Evolutionary conservation across 768 basidiomycete genomes (phyloP).

Genomic region (Pleurotus sapidus): DNA sequence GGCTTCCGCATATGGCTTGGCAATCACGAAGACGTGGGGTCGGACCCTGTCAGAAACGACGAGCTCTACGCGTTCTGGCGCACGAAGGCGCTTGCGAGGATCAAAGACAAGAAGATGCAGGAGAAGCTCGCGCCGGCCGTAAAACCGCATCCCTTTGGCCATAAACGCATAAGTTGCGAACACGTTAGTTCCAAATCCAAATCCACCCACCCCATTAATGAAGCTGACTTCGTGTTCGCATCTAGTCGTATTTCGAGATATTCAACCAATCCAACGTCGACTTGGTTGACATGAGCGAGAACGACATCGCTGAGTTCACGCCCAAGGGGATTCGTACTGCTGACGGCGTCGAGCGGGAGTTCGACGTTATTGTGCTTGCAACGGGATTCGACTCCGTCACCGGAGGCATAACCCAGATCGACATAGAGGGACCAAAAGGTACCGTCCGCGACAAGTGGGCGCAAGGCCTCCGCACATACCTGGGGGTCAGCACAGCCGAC

Average conservation of each 20-base stretch:
- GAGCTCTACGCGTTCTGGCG: conserved; percentile 23
- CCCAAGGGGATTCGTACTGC: conserved; percentile 11
- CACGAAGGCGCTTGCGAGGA: conserved; percentile 16
- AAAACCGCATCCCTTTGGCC: conserved; percentile 22
- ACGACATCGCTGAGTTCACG: conserved; percentile 12
- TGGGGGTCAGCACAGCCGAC: conserved; percentile 11
- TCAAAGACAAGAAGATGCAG: conserved; percentile 16
- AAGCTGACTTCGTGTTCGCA: neutral
- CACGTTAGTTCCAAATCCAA: neutral
- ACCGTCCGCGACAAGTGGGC: conserved; percentile 15
- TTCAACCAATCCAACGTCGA: conserved; percentile 13
- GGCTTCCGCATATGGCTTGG: conserved; percentile 20
- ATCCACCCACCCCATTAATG: no score
- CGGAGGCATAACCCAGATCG: conserved; percentile 12
- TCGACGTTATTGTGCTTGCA: conserved; percentile 15
- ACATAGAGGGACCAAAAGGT: conserved; percentile 14
- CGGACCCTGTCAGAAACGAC: conserved; percentile 16
- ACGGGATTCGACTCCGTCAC: conserved; percentile 16
- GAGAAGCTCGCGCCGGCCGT: conserved; percentile 21
- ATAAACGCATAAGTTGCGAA: conserved; percentile 19
- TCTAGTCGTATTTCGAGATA: conserved; percentile 7
- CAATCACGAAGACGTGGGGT: conserved; percentile 13
- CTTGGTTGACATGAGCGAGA: conserved; percentile 14
- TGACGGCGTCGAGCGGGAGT: conserved; percentile 10
- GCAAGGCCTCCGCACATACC: conserved; percentile 12